phyloP scores from a whole-genome alignment of 257 asterid species.

The Penstemon davidsonii region DNA sequence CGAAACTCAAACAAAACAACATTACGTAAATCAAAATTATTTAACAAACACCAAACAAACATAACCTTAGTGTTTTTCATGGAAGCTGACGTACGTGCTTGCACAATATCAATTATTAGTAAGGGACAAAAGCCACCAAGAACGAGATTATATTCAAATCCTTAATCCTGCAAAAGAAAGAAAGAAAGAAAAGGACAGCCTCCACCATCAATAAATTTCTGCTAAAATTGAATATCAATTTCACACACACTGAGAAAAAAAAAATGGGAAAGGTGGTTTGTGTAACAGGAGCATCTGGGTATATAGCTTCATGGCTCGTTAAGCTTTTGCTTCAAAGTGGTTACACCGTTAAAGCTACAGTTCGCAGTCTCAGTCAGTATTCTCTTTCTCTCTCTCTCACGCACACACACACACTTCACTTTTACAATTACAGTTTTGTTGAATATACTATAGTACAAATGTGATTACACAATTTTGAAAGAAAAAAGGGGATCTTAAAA shows the following conservation, averaged over 20 bases:
- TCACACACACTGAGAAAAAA: conserved; percentile 9
- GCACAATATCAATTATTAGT: neutral
- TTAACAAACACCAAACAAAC: too few species aligned
- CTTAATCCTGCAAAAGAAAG: neutral
- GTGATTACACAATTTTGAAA: too few species aligned
- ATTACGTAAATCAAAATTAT: too few species aligned
- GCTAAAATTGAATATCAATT: neutral
- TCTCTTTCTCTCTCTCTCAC: conserved; percentile 24
- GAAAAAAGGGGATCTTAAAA: too few species aligned
- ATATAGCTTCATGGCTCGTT: conserved; percentile 68
- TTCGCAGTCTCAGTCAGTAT: conserved; percentile 46
- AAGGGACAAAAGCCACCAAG: neutral
- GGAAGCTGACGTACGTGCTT: conserved; percentile 1
- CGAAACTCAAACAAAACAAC: too few species aligned
- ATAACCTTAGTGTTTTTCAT: neutral
- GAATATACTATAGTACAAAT: too few species aligned
- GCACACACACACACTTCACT: too few species aligned
- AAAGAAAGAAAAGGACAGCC: neutral
- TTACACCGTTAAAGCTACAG: conserved; percentile 62
- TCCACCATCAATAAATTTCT: neutral
- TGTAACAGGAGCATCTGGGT: conserved; percentile 73
- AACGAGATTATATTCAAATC: neutral
- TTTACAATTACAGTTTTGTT: too few species aligned
- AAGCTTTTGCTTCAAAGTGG: conserved; percentile 55
- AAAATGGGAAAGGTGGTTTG: conserved; percentile 45